Conservation (phyloP, 1,284 basidiomycete species). For the Heliocybe sulcata region DNA sequence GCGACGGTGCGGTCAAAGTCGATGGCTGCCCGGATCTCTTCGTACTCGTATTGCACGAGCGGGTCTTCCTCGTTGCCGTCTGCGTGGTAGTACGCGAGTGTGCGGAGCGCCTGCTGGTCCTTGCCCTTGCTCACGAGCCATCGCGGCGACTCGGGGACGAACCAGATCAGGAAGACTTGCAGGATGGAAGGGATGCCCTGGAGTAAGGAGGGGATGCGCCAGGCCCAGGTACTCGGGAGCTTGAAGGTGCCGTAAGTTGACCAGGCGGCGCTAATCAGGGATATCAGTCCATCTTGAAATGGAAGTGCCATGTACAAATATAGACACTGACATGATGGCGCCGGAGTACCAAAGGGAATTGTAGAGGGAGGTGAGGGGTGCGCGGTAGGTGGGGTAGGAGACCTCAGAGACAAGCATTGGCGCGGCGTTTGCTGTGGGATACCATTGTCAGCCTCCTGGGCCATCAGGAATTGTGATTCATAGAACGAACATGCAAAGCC, state of each 20-base stretch:
- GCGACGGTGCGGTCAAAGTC: slow-evolving; percentile 51
- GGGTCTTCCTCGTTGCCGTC: slow-evolving; percentile 62
- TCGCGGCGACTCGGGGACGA: slow-evolving; percentile 67
- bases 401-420: slow-evolving; percentile 75
- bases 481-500: slow-evolving; percentile 51
- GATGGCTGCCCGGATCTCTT: slow-evolving; percentile 73
- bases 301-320: slow-evolving; percentile 6
- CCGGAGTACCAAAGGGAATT: slow-evolving; percentile 81
- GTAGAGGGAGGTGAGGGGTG: slow-evolving; percentile 63
- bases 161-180: slow-evolving; percentile 53
- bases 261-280: slow-evolving; percentile 55
- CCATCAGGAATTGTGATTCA: not conserved
- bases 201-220: slow-evolving; percentile 66
- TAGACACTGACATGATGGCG: slow-evolving; percentile 48
- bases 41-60: slow-evolving; percentile 65
- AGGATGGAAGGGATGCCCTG: slow-evolving; percentile 58
- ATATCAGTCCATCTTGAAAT: not conserved
- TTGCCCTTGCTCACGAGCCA: slow-evolving; percentile 62
- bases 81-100: slow-evolving; percentile 69
- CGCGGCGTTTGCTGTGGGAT: slow-evolving; percentile 48
- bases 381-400: slow-evolving; percentile 72
- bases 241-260: slow-evolving; percentile 67
- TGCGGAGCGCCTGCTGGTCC: slow-evolving; percentile 50
- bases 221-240: slow-evolving; percentile 59
- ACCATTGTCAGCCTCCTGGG: not conserved